These are phyloP conservation scores for Speleostelium caveatum DNA, from an alignment of 78 protist species.

Conservation along the genomic window DNA sequence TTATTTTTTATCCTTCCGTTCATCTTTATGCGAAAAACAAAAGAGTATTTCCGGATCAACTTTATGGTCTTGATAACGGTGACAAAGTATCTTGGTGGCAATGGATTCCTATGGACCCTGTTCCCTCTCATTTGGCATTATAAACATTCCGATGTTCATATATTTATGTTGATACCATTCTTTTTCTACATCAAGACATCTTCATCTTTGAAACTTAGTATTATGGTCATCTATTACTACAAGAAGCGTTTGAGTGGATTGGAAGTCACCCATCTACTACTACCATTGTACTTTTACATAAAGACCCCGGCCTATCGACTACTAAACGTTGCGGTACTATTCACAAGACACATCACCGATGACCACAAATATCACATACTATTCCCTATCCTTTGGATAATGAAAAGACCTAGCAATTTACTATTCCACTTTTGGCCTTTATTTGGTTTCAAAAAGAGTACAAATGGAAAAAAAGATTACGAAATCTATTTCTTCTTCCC, in stretches of 20 bases:
- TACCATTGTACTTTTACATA: not conserved
- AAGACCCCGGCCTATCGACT: not conserved
- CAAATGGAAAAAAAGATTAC: not conserved
- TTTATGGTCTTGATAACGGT: not conserved
- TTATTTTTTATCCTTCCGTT: conserved; percentile 11
- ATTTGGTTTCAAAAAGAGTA: conserved; percentile 30
- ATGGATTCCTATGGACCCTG: not conserved
- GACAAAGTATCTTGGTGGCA: not conserved
- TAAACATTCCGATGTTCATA: not conserved
- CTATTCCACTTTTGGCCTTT: conserved; percentile 56
- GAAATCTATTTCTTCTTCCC: conserved; percentile 51
- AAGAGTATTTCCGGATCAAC: not conserved
- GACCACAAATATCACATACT: not conserved
- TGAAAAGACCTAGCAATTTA: not conserved
- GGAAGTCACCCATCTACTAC: not conserved
- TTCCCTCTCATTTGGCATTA: not conserved
- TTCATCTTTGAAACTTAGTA: not conserved
- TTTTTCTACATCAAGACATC: conserved; percentile 1
- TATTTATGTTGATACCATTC: not conserved
- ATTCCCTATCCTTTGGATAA: conserved; percentile 44
- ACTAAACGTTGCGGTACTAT: conserved; percentile 2
- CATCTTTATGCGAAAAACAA: not conserved
- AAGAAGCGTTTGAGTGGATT: not conserved
- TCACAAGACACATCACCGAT: not conserved
- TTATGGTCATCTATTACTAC: conserved; percentile 10